Evolutionary conservation across 441 rosid species (phyloP), one percentile per base, ranked within the genome.

Genomic region (Croton setiger): DNA sequence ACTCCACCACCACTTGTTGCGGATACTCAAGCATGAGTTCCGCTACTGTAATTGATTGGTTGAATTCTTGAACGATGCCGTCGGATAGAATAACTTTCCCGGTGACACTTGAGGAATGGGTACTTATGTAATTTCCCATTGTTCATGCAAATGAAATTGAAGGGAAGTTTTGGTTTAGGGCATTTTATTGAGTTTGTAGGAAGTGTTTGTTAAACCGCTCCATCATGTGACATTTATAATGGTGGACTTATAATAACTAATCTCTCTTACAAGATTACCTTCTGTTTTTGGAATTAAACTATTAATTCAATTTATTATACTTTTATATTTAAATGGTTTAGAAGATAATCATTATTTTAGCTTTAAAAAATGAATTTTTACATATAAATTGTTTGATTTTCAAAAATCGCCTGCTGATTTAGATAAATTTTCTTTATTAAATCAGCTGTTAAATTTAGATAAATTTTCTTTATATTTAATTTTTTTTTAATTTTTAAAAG

Each of bases 11-110:
- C 12, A 87, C 89, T 10, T 93, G 89, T 35, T 83, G 87, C 0
- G 97, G 97, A 74, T 90, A 77, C 27, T 90, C 98, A 1, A 93
- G 72, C 97, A 93, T 93, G 3, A 93, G 82, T 84, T 93, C 97
- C 0, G 97, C 97, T 18, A 71, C 97, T 0, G 97, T 93, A 3
- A 85, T 41, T 0, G 86, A 76, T 15, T 74, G 75, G 64, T 77
- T 82, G 7, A 86, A 78, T 74, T 74, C 87, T 18, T 78, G 82
- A 18, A 93, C 83, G 1, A 84, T 75, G 67, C 98, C 98, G 45
- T 90, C 90, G 18, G 80, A 76, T 27, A 93, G 77, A 35, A 90
- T 78, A 43, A 93, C 90, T 74, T 82, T 92, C 35, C 88, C 87
- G 44, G 75, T 35, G 5, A 60, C 55, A 0, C 44, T 74, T 12